These are phyloP conservation scores for Candida easanensis DNA, from an alignment of 805 yeast species.

Conservation along the genomic window DNA sequence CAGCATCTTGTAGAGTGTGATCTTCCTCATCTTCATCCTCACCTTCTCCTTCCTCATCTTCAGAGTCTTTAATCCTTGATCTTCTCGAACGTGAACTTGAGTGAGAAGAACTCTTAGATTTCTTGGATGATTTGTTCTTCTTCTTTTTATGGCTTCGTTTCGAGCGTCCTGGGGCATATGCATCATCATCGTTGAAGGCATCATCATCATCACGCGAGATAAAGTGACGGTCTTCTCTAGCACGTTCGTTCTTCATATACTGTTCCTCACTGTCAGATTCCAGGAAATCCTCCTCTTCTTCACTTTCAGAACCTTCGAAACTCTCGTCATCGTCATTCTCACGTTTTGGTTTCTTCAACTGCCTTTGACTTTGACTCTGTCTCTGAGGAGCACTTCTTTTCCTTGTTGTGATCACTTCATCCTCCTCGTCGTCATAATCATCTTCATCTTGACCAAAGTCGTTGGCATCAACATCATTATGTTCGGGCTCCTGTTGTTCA, in stretches of 20 bases:
- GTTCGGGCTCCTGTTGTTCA: constrained; percentile 7
- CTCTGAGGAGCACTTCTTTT: constrained; percentile 8
- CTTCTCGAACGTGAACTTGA: constrained; percentile 14
- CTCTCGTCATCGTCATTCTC: constrained; percentile 32
- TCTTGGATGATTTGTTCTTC: constrained; percentile 3
- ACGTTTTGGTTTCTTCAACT: constrained; percentile 18
- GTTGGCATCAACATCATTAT: background rate
- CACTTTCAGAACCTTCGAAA: constrained; percentile 41
- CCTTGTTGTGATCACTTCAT: constrained; percentile 4
- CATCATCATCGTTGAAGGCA: constrained; percentile 23
- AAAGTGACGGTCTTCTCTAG: constrained; percentile 23
- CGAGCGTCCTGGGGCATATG: background rate
- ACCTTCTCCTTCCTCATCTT: constrained; percentile 21
- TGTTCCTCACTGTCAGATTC: constrained; percentile 15
- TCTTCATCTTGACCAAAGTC: constrained; percentile 12
- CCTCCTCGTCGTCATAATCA: constrained; percentile 13
- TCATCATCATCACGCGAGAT: constrained; percentile 24
- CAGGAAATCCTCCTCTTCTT: constrained; percentile 27
- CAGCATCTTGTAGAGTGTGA: constrained; percentile 14
- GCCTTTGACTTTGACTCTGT: constrained; percentile 9
- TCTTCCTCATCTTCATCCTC: constrained; percentile 31
- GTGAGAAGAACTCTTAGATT: constrained; percentile 9
- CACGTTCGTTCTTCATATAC: constrained; percentile 15
- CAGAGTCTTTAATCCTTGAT: background rate
- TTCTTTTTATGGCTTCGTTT: background rate